phyloP scores from a whole-genome alignment of 179 eudicot genomes.

The Kewa caespitosa region DNA sequence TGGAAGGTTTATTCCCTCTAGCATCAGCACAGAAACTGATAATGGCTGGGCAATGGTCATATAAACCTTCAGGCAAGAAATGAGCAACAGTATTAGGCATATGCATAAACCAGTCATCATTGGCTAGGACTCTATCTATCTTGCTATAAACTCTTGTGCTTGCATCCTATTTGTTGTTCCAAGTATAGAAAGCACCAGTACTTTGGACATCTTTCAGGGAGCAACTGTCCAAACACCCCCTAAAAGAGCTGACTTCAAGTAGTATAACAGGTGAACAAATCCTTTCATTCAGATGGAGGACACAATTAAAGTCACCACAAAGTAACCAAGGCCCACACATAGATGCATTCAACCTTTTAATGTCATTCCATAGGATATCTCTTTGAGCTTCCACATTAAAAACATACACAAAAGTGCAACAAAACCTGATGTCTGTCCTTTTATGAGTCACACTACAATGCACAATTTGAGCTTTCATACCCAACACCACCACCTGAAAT shows the following conservation, averaged over 20 bases:
- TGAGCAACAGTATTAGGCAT: neutral
- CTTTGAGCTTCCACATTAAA: neutral
- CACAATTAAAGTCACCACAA: neutral
- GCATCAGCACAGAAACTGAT: neutral
- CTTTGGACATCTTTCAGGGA: neutral
- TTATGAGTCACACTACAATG: neutral
- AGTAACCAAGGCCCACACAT: neutral
- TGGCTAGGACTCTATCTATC: neutral
- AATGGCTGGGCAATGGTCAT: neutral
- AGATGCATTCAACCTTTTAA: neutral
- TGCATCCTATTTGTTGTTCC: neutral
- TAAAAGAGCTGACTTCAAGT: neutral
- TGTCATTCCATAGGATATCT: neutral
- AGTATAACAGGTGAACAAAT: neutral
- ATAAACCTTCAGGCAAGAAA: neutral
- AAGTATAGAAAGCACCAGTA: neutral
- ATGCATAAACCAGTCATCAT: neutral
- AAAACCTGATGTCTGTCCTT: neutral
- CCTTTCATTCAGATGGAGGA: neutral
- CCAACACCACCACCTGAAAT: neutral
- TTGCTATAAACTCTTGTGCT: neutral
- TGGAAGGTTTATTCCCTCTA: neutral
- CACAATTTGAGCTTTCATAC: neutral
- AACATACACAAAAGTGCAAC: neutral
- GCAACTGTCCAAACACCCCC: neutral